Conservation (phyloP, 345 rosid species). For the Capsella bursapastoris region DNA sequence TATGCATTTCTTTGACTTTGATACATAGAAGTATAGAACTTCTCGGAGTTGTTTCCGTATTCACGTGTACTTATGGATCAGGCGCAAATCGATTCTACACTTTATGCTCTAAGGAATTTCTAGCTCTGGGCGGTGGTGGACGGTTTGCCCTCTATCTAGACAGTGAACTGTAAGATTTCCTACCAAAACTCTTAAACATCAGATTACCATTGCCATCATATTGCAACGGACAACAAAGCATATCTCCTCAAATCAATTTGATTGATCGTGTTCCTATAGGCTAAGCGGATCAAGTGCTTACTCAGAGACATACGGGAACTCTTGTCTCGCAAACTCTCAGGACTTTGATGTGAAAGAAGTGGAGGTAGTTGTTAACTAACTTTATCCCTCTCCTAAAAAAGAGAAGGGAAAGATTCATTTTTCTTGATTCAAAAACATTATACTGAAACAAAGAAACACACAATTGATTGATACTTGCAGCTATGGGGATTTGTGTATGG, state of each 20-base stretch:
- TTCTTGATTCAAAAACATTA: neutral
- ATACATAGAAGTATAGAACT: conserved; percentile 5
- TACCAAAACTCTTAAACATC: neutral
- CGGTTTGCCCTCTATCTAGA: conserved; percentile 93
- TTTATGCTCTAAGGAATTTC: conserved; percentile 73
- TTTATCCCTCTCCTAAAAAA: neutral
- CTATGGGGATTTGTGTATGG: conserved; percentile 92
- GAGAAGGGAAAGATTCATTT: neutral
- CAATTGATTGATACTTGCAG: conserved; percentile 47
- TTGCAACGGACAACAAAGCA: conserved; percentile 2
- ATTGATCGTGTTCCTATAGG: conserved; percentile 44
- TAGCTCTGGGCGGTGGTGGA: conserved; percentile 96
- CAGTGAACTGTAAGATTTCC: conserved; percentile 74
- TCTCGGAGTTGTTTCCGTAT: conserved; percentile 11
- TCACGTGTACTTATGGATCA: conserved; percentile 43
- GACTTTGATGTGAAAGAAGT: conserved; percentile 90
- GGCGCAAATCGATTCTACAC: conserved; percentile 95
- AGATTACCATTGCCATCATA: neutral
- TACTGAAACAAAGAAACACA: conserved; percentile 1
- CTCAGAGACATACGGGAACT: conserved; percentile 92
- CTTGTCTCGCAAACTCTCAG: conserved; percentile 79
- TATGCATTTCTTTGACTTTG: neutral
- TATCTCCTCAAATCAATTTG: neutral
- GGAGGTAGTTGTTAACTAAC: conserved; percentile 59
- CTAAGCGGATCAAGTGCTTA: conserved; percentile 87